These are phyloP conservation scores for Colletotrichum lindemuthianum DNA, from an alignment of 2,329 filamentous ascomycete species.

Conservation along the genomic window DNA sequence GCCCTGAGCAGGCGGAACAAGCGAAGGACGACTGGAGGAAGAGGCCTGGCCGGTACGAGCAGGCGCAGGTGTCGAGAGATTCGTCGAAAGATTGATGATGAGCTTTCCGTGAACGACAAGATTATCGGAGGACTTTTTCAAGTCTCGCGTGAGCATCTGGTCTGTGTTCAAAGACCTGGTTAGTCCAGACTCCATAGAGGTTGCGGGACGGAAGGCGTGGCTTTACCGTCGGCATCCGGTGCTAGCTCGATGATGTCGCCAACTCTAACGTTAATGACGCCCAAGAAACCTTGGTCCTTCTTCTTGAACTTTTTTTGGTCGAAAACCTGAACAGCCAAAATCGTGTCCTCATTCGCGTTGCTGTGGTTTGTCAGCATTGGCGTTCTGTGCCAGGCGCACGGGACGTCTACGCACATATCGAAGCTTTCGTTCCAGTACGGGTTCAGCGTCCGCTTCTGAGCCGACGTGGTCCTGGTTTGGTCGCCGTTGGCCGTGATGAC, in stretches of 20 bases:
- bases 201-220: background rate
- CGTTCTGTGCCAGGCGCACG: conserved; percentile 37
- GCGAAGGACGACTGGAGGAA: conserved; percentile 56
- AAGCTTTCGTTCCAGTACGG: conserved; percentile 99
- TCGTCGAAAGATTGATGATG: conserved; percentile 95
- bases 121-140: conserved; percentile 98
- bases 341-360: conserved; percentile 92
- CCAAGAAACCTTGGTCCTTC: conserved; percentile 99
- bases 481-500: conserved; percentile 97
- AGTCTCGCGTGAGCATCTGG: conserved; percentile 97
- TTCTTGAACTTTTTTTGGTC: conserved; percentile 99
- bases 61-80: conserved; percentile 78
- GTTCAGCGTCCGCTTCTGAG: conserved; percentile 97
- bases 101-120: conserved; percentile 97
- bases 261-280: conserved; percentile 96
- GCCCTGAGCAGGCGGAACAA: conserved; percentile 52
- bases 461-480: conserved; percentile 96
- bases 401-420: conserved; percentile 78
- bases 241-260: conserved; percentile 94
- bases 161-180: conserved; percentile 65
- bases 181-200: conserved; percentile 41
- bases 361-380: conserved; percentile 56
- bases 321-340: conserved; percentile 97
- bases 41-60: conserved; percentile 62
- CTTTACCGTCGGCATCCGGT: conserved; percentile 87